A percentile compares a stretch with the other conserved stretches of the same genome.
These are phyloP conservation scores for Alternaria ventricosa DNA, from an alignment of 2,329 filamentous ascomycete genomes.

Conservation along the genomic window DNA sequence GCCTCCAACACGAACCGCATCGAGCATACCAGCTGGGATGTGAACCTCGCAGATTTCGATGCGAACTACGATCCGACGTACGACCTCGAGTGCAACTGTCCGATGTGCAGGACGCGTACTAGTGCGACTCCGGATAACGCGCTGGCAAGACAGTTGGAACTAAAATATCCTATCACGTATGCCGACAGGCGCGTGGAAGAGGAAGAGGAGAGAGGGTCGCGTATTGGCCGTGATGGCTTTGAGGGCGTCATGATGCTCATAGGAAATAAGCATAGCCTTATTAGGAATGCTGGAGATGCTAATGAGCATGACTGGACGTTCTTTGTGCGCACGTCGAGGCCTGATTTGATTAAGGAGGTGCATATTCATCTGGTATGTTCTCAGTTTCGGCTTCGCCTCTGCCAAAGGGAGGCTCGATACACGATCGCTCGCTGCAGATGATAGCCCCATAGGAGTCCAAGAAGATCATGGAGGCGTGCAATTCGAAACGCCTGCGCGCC, in stretches of 20 bases:
- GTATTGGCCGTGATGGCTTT: slow-evolving; percentile 33
- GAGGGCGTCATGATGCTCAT: slow-evolving; percentile 54
- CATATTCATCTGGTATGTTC: slow-evolving; percentile 41
- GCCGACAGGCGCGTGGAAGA: slow-evolving; percentile 47
- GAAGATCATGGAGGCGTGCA: not conserved
- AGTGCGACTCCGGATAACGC: slow-evolving; percentile 39
- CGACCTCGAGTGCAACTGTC: slow-evolving; percentile 52
- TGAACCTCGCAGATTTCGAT: slow-evolving; percentile 50
- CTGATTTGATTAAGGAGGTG: slow-evolving; percentile 54
- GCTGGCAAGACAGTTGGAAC: slow-evolving; percentile 35
- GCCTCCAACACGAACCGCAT: slow-evolving; percentile 46
- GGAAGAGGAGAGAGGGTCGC: slow-evolving; percentile 30
- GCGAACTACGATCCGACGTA: slow-evolving; percentile 36
- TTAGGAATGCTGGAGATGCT: slow-evolving; percentile 24
- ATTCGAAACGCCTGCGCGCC: not conserved
- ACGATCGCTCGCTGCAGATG: not conserved
- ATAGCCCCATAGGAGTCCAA: not conserved
- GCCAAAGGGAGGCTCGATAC: not conserved
- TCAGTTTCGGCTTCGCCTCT: slow-evolving; percentile 1
- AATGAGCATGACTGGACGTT: slow-evolving; percentile 57
- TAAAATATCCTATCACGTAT: slow-evolving; percentile 48
- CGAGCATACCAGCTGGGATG: slow-evolving; percentile 47
- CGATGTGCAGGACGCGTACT: slow-evolving; percentile 55
- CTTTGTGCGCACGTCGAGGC: slow-evolving; percentile 53
- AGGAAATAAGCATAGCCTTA: slow-evolving; percentile 51